phyloP scores from a whole-genome alignment of 2,329 filamentous ascomycete species.

The Trichoderma arundinaceum region DNA sequence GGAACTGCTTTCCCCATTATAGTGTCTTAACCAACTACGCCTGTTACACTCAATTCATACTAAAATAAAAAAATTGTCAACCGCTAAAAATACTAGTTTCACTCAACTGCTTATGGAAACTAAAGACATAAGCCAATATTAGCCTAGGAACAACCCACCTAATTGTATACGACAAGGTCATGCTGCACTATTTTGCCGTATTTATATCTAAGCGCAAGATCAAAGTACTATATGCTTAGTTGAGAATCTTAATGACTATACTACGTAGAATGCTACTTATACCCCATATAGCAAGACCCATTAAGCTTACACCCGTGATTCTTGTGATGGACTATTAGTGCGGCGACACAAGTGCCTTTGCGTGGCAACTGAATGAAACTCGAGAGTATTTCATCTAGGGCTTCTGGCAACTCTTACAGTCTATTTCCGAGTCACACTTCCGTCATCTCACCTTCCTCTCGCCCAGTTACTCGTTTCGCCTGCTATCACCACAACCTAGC shows the following conservation, averaged over 20 bases:
- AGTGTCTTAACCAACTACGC: neutral
- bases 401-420: neutral
- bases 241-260: neutral
- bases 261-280: neutral
- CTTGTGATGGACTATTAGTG: too few relatives aligned
- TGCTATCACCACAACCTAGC: neutral
- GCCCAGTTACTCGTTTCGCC: neutral
- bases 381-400: slow-evolving; percentile 4
- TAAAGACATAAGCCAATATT: neutral
- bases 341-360: neutral
- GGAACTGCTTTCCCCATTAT: neutral
- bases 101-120: neutral
- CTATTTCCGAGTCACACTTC: neutral
- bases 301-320: neutral
- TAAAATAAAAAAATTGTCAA: neutral
- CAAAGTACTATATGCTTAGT: neutral
- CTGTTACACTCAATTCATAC: neutral
- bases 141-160: neutral
- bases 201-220: neutral
- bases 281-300: neutral
- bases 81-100: slow-evolving; percentile 4
- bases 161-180: neutral
- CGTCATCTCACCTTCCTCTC: neutral
- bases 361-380: neutral
- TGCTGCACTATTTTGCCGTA: too few relatives aligned